Percentiles rank a stretch among this genome's conserved stretches.
Evolutionary conservation across 208 protist species (phyloP).

Genomic region (Trypanosoma congolense): DNA sequence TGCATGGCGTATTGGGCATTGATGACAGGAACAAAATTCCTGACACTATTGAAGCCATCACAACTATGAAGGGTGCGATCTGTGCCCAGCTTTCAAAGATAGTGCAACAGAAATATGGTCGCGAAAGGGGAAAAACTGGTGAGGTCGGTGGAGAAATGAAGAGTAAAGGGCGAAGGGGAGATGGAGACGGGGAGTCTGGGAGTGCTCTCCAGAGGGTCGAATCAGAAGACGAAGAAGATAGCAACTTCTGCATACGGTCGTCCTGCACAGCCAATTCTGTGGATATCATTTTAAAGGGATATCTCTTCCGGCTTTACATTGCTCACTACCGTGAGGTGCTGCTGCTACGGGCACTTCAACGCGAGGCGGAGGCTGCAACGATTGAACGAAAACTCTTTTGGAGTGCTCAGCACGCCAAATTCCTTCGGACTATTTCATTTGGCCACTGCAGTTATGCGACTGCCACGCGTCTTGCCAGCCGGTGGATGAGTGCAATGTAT

Average conservation of each 20-base stretch:
- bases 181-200: slow-evolving; percentile 2
- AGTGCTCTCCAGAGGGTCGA: slow-evolving; percentile 5
- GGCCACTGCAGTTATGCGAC: slow-evolving; percentile 71
- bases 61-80: slow-evolving; percentile 82
- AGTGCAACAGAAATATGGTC: slow-evolving; percentile 43
- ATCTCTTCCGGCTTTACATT: slow-evolving; percentile 83
- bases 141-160: slow-evolving; percentile 1
- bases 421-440: slow-evolving; percentile 66
- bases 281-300: slow-evolving; percentile 76
- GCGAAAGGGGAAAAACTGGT: neutral
- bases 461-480: slow-evolving; percentile 69
- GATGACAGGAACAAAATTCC: slow-evolving; percentile 82
- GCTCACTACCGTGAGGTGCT: slow-evolving; percentile 86
- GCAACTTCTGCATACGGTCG: slow-evolving; percentile 29
- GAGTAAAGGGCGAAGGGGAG: neutral
- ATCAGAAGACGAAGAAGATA: slow-evolving; percentile 7
- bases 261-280: slow-evolving; percentile 66
- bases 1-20: slow-evolving; percentile 78
- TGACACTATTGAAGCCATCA: slow-evolving; percentile 79
- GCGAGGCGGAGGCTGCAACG: slow-evolving; percentile 54
- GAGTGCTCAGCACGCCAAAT: slow-evolving; percentile 81
- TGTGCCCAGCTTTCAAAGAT: slow-evolving; percentile 77
- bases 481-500: slow-evolving; percentile 76
- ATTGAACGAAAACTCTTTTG: slow-evolving; percentile 84
- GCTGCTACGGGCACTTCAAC: slow-evolving; percentile 66